These are phyloP conservation scores for Gillenia trifoliata DNA, from an alignment of 306 rosid genomes.

Conservation along the genomic window DNA sequence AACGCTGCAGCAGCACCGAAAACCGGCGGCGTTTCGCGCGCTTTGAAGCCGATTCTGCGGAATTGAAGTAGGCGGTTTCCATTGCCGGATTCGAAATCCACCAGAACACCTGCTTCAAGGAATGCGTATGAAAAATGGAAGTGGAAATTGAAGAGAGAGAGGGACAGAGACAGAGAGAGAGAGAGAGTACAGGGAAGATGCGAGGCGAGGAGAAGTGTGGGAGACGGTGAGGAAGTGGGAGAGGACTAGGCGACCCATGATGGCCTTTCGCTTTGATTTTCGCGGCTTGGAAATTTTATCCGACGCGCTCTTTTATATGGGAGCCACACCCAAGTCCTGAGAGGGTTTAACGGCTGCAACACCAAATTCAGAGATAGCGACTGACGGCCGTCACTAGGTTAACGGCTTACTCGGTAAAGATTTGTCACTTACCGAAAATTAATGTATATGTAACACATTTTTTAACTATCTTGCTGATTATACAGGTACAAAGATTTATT, in stretches of 20 bases:
- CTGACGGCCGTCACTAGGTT: too few species aligned
- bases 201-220: constrained; percentile 30
- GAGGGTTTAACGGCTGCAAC: background rate
- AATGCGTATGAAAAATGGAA: background rate
- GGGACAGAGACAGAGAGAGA: background rate
- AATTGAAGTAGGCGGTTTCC: constrained; percentile 8
- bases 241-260: constrained; percentile 49
- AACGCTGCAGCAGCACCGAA: constrained; percentile 44
- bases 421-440: too few species aligned
- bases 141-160: background rate
- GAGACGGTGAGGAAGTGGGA: constrained; percentile 47
- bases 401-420: background rate
- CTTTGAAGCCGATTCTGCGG: constrained; percentile 27
- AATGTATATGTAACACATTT: too few species aligned
- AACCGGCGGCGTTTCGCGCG: background rate
- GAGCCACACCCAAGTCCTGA: background rate
- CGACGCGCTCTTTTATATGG: background rate
- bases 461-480: too few species aligned
- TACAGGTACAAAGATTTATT: too few species aligned
- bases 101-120: constrained; percentile 37
- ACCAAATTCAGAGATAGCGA: background rate
- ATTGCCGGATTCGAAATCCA: constrained; percentile 24
- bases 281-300: constrained; percentile 1
- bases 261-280: background rate
- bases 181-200: constrained; percentile 36